Evolutionary conservation across 2,329 filamentous ascomycete genomes (phyloP).

Genomic region (Trichoderma citrinoviride): DNA sequence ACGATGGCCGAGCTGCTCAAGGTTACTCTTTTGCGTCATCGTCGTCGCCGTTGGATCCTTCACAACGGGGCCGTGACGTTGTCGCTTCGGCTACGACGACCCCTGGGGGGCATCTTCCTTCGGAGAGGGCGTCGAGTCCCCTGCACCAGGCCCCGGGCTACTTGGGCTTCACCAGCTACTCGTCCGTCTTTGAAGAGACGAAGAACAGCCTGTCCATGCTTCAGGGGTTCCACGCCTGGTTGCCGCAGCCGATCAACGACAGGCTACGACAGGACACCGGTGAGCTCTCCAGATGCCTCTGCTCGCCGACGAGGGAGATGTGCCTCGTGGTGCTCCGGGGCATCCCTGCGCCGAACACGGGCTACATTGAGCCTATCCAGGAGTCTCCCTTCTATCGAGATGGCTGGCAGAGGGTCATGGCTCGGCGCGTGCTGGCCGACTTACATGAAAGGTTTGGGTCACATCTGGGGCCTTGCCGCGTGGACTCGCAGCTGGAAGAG

Average conservation of each 20-base stretch:
- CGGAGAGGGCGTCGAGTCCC: slow-evolving; percentile 9
- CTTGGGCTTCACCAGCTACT: slow-evolving; percentile 47
- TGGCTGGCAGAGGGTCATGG: slow-evolving; percentile 35
- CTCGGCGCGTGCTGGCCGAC: slow-evolving; percentile 32
- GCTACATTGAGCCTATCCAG: slow-evolving; percentile 23
- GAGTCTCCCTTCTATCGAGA: slow-evolving; percentile 26
- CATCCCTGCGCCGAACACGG: slow-evolving; percentile 33
- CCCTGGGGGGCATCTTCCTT: neutral
- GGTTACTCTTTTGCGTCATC: neutral
- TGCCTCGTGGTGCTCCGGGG: slow-evolving; percentile 39
- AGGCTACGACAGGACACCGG: neutral
- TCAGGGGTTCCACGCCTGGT: slow-evolving; percentile 27
- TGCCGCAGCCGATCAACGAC: slow-evolving; percentile 1
- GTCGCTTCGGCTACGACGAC: slow-evolving; percentile 1
- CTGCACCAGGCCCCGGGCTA: slow-evolving; percentile 34
- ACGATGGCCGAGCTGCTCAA: neutral
- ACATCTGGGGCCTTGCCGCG: slow-evolving; percentile 27
- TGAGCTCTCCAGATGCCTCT: slow-evolving; percentile 25
- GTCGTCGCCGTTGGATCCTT: neutral
- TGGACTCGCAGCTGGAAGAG: slow-evolving; percentile 36
- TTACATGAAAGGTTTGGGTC: slow-evolving; percentile 35
- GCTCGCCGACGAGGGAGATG: slow-evolving; percentile 35
- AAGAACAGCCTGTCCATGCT: slow-evolving; percentile 39
- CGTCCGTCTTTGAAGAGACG: slow-evolving; percentile 43
- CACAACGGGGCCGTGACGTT: neutral